Percentiles rank a stretch among this genome's conserved stretches.
Evolutionary conservation across 1,139 yeast species (phyloP).

Genomic region (Suhomyces kunorum): DNA sequence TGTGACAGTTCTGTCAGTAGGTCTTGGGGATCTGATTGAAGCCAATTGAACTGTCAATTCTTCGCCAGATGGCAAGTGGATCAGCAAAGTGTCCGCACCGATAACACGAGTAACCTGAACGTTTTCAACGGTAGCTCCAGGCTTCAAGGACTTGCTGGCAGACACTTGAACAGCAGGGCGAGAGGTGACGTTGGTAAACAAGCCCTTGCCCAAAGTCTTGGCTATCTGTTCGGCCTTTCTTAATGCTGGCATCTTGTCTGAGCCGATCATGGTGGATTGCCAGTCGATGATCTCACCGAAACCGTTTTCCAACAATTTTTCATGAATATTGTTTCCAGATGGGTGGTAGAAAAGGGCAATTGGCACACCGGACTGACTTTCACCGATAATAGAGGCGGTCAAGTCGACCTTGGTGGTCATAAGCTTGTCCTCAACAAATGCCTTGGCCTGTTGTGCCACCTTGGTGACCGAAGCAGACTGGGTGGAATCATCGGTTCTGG

Average conservation of each 20-base stretch:
- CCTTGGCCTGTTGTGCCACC: constrained; percentile 66
- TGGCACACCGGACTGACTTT: constrained; percentile 62
- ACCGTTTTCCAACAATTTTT: constrained; percentile 66
- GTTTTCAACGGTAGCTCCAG: constrained; percentile 50
- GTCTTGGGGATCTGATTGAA: constrained; percentile 72
- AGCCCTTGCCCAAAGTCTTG: constrained; percentile 59
- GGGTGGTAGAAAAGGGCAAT: constrained; percentile 66
- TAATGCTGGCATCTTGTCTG: constrained; percentile 58
- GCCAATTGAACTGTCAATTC: constrained; percentile 70
- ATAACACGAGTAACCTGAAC: constrained; percentile 62
- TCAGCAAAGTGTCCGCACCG: constrained; percentile 66
- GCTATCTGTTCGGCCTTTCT: constrained; percentile 72
- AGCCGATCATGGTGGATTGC: constrained; percentile 76
- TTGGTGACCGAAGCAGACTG: constrained; percentile 37
- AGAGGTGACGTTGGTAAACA: constrained; percentile 52
- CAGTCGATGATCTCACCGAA: constrained; percentile 77
- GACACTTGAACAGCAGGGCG: constrained; percentile 20
- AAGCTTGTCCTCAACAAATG: constrained; percentile 65
- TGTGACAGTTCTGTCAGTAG: constrained; percentile 57
- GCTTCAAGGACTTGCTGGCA: constrained; percentile 27
- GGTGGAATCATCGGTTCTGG: constrained; percentile 60
- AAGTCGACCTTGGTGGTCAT: constrained; percentile 58
- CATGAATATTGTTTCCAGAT: constrained; percentile 68
- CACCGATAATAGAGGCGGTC: constrained; percentile 59
- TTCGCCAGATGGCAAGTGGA: constrained; percentile 49